Evolutionary conservation across 2,329 filamentous ascomycete species (phyloP).

Genomic region (Arthrobotrys iridis): DNA sequence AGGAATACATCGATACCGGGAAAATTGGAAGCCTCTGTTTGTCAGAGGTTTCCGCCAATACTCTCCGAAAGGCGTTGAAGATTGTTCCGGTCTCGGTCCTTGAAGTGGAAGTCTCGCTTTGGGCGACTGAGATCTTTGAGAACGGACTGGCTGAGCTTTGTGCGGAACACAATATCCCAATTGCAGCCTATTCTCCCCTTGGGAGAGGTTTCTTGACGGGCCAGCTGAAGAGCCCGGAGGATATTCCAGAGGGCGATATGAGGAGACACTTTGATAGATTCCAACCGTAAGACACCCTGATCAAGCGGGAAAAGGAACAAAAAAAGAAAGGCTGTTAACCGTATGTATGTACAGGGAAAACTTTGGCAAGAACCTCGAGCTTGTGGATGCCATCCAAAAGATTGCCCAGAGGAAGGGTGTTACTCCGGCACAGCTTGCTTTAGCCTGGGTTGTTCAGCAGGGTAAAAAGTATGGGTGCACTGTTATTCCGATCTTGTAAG

Average conservation of each 20-base stretch:
- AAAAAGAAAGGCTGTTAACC: no score
- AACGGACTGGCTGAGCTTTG: slow-evolving; percentile 69
- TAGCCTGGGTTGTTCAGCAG: slow-evolving; percentile 71
- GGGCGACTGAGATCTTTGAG: slow-evolving; percentile 64
- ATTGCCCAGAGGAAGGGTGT: slow-evolving; percentile 71
- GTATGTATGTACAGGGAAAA: slow-evolving; percentile 60
- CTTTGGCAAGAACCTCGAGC: slow-evolving; percentile 72
- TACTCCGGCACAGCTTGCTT: slow-evolving; percentile 72
- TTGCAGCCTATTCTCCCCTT: slow-evolving; percentile 78
- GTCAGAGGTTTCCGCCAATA: slow-evolving; percentile 66
- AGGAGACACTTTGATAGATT: slow-evolving; percentile 69
- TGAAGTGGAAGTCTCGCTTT: slow-evolving; percentile 69
- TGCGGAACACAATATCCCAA: slow-evolving; percentile 72
- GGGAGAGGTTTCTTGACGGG: slow-evolving; percentile 69
- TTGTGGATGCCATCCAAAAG: slow-evolving; percentile 69
- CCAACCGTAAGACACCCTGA: slow-evolving; percentile 63
- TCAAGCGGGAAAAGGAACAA: no score
- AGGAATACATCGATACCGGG: slow-evolving; percentile 67
- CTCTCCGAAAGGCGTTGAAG: slow-evolving; percentile 65
- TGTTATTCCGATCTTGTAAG: slow-evolving; percentile 74
- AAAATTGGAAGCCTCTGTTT: slow-evolving; percentile 67
- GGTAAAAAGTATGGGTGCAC: slow-evolving; percentile 66
- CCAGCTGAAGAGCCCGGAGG: slow-evolving; percentile 65
- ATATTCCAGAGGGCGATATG: slow-evolving; percentile 68
- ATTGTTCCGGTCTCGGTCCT: slow-evolving; percentile 63